Evolutionary conservation across 345 rosid genomes (phyloP).

Genomic region (Lenwebbia sp.): DNA sequence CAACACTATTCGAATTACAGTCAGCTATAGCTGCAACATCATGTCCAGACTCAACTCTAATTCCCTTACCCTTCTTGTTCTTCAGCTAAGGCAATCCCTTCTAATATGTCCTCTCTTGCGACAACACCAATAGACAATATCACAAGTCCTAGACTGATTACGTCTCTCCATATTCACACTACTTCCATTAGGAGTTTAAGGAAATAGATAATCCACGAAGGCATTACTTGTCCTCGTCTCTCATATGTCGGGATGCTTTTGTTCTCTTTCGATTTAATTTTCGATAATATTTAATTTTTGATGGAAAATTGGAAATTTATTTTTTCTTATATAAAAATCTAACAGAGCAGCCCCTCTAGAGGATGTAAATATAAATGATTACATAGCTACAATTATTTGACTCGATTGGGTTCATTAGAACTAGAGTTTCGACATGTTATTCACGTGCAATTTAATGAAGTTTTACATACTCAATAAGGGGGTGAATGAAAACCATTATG

Average conservation of each 20-base stretch:
- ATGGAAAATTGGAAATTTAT: neutral
- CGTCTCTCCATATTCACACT: too few species aligned
- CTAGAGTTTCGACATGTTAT: neutral
- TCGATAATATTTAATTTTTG: neutral
- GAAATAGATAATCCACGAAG: neutral
- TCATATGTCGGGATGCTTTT: neutral
- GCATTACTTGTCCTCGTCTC: neutral
- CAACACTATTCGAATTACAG: too few species aligned
- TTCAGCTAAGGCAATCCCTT: too few species aligned
- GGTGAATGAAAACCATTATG: too few species aligned
- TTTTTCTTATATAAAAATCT: neutral
- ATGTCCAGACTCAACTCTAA: too few species aligned
- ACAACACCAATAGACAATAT: too few species aligned
- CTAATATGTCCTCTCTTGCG: too few species aligned
- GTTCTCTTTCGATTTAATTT: neutral
- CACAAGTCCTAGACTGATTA: too few species aligned
- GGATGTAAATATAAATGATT: neutral
- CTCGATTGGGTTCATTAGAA: neutral
- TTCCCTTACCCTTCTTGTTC: too few species aligned
- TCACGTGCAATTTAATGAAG: neutral
- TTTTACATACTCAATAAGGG: neutral
- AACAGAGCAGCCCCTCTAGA: neutral
- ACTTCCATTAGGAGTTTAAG: neutral
- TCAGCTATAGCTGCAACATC: too few species aligned
- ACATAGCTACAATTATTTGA: neutral